phyloP scores from a whole-genome alignment of 257 asterid genomes.

The Paulownia fortunei region DNA sequence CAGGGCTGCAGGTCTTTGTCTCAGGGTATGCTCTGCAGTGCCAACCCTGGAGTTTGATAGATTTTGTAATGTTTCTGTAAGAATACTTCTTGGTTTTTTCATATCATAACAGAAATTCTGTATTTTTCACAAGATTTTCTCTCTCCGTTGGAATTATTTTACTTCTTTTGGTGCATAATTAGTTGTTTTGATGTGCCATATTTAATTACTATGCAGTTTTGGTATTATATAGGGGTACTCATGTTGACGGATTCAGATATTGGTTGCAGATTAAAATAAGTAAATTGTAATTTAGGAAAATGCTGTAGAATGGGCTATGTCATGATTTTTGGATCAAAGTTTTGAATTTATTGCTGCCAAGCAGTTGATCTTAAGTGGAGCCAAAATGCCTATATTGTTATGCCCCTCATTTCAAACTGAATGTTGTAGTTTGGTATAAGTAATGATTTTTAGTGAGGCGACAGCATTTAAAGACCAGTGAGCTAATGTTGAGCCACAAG shows the following conservation, averaged over 20 bases:
- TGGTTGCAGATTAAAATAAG: neutral
- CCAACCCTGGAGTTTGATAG: conserved; percentile 97
- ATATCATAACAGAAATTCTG: neutral
- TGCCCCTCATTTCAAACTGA: neutral
- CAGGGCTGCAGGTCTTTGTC: conserved; percentile 90
- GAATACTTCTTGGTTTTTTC: conserved; percentile 40
- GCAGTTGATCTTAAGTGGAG: neutral
- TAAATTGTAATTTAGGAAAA: neutral
- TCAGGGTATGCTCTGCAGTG: conserved; percentile 99
- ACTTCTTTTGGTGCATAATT: conserved; percentile 29
- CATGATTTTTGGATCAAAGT: neutral
- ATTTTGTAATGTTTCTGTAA: conserved; percentile 67
- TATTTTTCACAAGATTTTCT: neutral
- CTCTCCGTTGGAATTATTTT: neutral
- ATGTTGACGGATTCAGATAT: neutral
- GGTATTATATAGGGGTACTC: neutral
- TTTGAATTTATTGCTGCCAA: neutral
- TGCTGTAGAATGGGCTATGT: neutral
- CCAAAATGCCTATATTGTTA: neutral
- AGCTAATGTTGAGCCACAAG: no score
- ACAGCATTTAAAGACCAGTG: neutral
- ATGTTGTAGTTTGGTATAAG: neutral
- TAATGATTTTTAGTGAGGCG: neutral
- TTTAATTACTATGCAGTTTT: neutral
- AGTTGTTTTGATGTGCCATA: neutral